Evolutionary conservation across 495 filamentous ascomycete species (phyloP).

Genomic region (Penicillium taxi): DNA sequence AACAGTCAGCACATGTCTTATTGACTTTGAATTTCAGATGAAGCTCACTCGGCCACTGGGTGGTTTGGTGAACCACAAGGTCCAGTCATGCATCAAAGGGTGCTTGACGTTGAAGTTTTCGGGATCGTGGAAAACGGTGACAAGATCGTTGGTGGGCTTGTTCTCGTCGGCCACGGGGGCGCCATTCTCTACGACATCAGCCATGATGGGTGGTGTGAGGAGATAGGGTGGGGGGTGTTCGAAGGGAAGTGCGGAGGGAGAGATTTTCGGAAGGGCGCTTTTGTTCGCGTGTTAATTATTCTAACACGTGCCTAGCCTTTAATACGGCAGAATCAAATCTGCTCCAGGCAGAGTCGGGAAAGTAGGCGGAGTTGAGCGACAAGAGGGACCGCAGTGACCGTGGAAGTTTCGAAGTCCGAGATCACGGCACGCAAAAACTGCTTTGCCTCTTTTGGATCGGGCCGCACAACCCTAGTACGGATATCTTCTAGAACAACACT

Average conservation of each 20-base stretch:
- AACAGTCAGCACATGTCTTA: constrained; percentile 12
- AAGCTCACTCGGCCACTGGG: constrained; percentile 81
- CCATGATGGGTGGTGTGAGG: constrained; percentile 26
- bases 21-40: not conserved
- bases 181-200: constrained; percentile 37
- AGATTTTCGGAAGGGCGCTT: constrained; percentile 32
- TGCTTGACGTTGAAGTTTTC: constrained; percentile 99
- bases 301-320: too few relatives aligned
- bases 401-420: constrained; percentile 36
- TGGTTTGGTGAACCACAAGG: constrained; percentile 98
- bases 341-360: constrained; percentile 38
- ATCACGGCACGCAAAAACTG: constrained; percentile 24
- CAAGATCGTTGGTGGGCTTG: constrained; percentile 24
- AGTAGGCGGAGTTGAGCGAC: constrained; percentile 8
- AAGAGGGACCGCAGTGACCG: constrained; percentile 10
- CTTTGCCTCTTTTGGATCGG: constrained; percentile 37
- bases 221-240: constrained; percentile 16
- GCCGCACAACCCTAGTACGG: constrained; percentile 8
- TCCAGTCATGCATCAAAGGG: constrained; percentile 92
- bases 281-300: too few relatives aligned
- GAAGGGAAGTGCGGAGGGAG: constrained; percentile 12
- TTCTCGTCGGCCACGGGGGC: constrained; percentile 38
- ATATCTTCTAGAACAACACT: too few relatives aligned
- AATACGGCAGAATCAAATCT: constrained; percentile 24
- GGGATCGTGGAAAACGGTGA: constrained; percentile 94